Base-by-base conservation (phyloP, 2,329 filamentous ascomycete species). In the Diaporthe citriasiana region DNA sequence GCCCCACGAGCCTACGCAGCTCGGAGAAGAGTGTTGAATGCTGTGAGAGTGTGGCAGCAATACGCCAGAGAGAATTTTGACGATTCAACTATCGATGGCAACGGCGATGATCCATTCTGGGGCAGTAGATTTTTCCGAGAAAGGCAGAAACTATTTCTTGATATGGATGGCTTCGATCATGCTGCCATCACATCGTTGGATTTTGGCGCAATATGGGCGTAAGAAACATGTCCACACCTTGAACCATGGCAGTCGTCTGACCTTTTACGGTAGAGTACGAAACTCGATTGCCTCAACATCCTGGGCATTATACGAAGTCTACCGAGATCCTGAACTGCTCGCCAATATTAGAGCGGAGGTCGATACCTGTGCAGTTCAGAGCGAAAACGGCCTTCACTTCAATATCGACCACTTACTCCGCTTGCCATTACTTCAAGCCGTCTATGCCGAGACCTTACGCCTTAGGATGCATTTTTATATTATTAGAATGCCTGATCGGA, bases 391-490 rank as follows among this genome's bases (percentile, higher is more conserved):
- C n/a, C 17, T 70, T 17, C 12, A 10, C 0, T 74, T 74, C 25
- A 25, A 74, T 13, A 7, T 74, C 30, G 59, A 74, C 25, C 22
- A 42, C 7, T n/a, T 80, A 27, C 74, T 80, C 59, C 78, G 71
- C 45, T 65, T 77, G 27, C 79, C 79, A 22, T 8, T 78, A 10
- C 76, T 81, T 7, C 79, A 79, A 71, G 79, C 79, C 30, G 75
- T 78, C 19, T 80, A 80, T 69, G 79, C 80, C 19, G 79, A 80
- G 76, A 80, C 78, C 0, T 68, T 80, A 22, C 78, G 80, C 13
- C 79, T 80, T 2, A 69, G 79, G n/a, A 80, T 79, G 77, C 77
- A 81, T 73, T 80, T 80, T 35, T 81, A 80, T 70, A 77, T 80
- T 33, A 77, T 81, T 55, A 75, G 79, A 45, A 79, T 80, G 77